A percentile compares a stretch with the other conserved stretches of the same genome.
phyloP scores from a whole-genome alignment of 495 filamentous ascomycete species.

The Tuber melanosporum region DNA sequence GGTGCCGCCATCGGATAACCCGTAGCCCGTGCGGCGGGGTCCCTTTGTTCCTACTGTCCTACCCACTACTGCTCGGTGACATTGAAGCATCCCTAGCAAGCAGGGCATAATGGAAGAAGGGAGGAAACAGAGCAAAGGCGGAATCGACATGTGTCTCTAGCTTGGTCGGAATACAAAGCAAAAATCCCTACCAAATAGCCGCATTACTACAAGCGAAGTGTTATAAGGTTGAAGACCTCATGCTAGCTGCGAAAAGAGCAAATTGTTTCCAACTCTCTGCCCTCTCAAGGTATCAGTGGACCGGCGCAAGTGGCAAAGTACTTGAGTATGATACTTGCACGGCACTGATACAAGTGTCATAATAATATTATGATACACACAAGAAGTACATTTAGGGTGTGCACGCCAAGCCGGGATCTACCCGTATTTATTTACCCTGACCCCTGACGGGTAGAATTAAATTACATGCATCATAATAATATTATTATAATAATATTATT shows the following conservation, averaged over 20 bases:
- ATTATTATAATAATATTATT: no score
- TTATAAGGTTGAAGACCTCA: background rate
- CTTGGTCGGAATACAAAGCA: background rate
- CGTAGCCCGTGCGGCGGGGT: background rate
- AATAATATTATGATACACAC: no score
- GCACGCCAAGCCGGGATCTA: background rate
- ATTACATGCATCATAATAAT: background rate
- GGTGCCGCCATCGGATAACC: background rate
- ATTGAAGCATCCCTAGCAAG: background rate
- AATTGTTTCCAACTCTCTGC: background rate
- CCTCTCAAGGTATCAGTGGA: background rate
- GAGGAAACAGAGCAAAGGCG: background rate
- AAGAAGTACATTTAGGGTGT: background rate
- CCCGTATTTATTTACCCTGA: background rate
- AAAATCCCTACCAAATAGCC: background rate
- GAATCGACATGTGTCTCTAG: no score
- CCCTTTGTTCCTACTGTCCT: background rate
- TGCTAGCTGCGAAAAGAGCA: background rate
- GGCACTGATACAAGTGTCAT: background rate
- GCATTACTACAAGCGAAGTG: background rate
- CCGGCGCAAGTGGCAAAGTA: background rate
- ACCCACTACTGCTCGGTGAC: background rate
- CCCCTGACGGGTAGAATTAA: background rate
- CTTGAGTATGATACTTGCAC: background rate
- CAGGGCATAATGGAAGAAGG: background rate